A percentile compares a stretch with the other conserved stretches of the same genome.
Evolutionary conservation across 2,329 filamentous ascomycete genomes (phyloP).

Genomic region (Penicillium sp.): DNA sequence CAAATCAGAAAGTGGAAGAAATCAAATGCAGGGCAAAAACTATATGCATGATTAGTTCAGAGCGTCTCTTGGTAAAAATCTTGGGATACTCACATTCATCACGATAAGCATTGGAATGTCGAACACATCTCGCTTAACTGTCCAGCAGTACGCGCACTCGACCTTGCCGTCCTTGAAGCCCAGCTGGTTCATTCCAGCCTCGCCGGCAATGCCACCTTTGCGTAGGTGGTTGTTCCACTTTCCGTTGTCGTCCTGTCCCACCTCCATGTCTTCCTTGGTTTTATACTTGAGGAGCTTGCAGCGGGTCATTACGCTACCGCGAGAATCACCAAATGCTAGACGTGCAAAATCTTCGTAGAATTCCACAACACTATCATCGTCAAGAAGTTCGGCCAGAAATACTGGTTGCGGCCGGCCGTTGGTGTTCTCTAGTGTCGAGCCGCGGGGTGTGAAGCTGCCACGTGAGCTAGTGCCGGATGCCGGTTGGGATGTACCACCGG

Average conservation of each 20-base stretch:
- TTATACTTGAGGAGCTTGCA: conserved; percentile 90
- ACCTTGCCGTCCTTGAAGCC: conserved; percentile 84
- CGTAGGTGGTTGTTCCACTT: conserved; percentile 43
- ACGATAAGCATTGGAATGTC: conserved; percentile 99
- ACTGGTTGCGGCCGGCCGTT: conserved; percentile 69
- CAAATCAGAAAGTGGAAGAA: not conserved
- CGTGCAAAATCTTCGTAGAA: conserved; percentile 96
- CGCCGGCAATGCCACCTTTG: conserved; percentile 48
- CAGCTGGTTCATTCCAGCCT: conserved; percentile 74
- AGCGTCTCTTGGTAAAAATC: not conserved
- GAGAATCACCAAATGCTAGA: conserved; percentile 86
- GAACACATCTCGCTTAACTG: conserved; percentile 93
- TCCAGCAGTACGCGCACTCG: conserved; percentile 95
- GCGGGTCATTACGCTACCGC: conserved; percentile 78
- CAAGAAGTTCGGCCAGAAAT: conserved; percentile 87
- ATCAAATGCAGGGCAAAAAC: conserved; percentile 51
- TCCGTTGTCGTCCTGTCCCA: conserved; percentile 51
- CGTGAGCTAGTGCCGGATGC: conserved; percentile 44
- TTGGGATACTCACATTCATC: conserved; percentile 76
- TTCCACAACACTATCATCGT: conserved; percentile 88
- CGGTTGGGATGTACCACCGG: conserved; percentile 51
- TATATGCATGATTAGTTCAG: conserved; percentile 14
- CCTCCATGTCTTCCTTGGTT: conserved; percentile 60
- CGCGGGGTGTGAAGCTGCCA: conserved; percentile 52
- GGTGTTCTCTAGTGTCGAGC: conserved; percentile 36